Evolutionary conservation across 2,329 filamentous ascomycete genomes (phyloP), one percentile per base, ranked within the genome.

Genomic region (Thermoascus crustaceus): DNA sequence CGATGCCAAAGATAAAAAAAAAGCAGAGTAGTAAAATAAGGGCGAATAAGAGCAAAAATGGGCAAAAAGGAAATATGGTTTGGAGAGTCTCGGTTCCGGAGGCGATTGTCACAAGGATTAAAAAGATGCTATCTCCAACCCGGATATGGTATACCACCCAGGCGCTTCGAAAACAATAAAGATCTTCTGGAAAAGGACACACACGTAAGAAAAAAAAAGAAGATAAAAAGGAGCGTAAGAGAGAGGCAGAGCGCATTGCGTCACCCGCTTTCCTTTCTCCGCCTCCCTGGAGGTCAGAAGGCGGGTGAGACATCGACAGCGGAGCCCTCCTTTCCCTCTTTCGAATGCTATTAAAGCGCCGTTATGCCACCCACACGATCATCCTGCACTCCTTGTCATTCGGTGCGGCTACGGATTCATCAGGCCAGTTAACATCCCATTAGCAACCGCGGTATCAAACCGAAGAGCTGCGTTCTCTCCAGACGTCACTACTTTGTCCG

Each of bases 371-470:
- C 36, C 38, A 11, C 21, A 35, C 11, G 16, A 35, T 32, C 29
- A 29, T 21, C 23, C 32, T 30, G 32, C 29, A 24, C 31, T 40
- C 32, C 22, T 23, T 21, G 18, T 22, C n/a, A n/a, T n/a, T n/a
- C n/a, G n/a, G n/a, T n/a, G n/a, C n/a, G 21, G 16, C 35, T 30
- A 29, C 20, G 27, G 29, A 30, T 30, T 39, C 39, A 39, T 41
- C 39, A 36, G 39, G 48, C 44, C 44, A 50, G 47, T 48, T 53
- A n/a, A 52, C 55, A 59, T 56, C 46, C 55, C 49, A 47, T 53
- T 50, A 52, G 54, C 53, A 59, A 50, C 53, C 47, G 49, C 48
- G 48, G 54, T 51, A 52, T 49, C 47, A 52, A 47, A 47, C 50
- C 49, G 47, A 46, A 47, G 52, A 49, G 43, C 43, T 39, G 50